Percentiles rank a stretch among this genome's conserved stretches.
These are phyloP conservation scores for Petrea volubilis DNA, from an alignment of 257 asterid genomes.

Conservation along the genomic window DNA sequence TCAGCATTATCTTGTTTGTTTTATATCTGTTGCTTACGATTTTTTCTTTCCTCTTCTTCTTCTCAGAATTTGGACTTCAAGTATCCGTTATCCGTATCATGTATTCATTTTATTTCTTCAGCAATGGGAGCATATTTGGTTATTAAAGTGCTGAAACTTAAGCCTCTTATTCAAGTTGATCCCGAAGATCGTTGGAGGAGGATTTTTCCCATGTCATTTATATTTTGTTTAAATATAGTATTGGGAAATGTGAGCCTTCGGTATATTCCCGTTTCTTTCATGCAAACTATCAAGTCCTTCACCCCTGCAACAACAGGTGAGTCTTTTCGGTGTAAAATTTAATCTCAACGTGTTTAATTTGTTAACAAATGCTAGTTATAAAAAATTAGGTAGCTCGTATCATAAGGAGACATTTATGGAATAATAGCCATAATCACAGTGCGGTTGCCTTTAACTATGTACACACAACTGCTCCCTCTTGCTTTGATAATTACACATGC, in stretches of 20 bases:
- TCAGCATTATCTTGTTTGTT: neutral
- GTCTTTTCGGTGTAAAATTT: neutral
- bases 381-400: too few relatives aligned
- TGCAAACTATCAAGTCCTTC: slow-evolving; percentile 68
- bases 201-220: slow-evolving; percentile 63
- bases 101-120: slow-evolving; percentile 68
- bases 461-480: too few relatives aligned
- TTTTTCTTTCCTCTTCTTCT: neutral
- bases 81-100: slow-evolving; percentile 65
- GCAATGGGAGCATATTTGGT: slow-evolving; percentile 66
- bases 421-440: too few relatives aligned
- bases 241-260: slow-evolving; percentile 63
- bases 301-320: slow-evolving; percentile 70
- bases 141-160: slow-evolving; percentile 55
- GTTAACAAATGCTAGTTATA: too few relatives aligned
- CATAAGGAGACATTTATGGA: too few relatives aligned
- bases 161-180: slow-evolving; percentile 54
- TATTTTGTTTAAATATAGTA: slow-evolving; percentile 57
- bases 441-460: too few relatives aligned
- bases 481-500: too few relatives aligned
- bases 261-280: slow-evolving; percentile 63
- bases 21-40: slow-evolving; percentile 5
- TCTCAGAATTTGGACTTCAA: slow-evolving; percentile 67
- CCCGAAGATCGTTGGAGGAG: slow-evolving; percentile 61
- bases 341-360: too few relatives aligned